Evolutionary conservation across 305 asterid genomes (phyloP).

Genomic region (Solanum hybrid): DNA sequence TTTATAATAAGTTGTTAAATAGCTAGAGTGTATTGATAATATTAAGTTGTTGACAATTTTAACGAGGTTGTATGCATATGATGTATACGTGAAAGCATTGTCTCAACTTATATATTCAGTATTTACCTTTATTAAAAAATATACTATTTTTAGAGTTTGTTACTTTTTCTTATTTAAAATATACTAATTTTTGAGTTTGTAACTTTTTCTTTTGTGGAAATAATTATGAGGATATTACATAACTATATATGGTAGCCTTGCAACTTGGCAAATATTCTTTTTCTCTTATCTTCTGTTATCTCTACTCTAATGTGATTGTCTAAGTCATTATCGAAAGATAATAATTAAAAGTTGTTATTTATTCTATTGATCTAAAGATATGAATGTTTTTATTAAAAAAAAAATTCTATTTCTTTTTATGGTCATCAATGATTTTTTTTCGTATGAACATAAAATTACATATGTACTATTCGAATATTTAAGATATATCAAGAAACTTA

Average conservation of each 20-base stretch:
- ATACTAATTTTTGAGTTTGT: no score
- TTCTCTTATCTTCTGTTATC: background rate
- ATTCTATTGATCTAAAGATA: background rate
- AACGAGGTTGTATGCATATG: no score
- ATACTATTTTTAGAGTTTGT: background rate
- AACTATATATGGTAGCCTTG: background rate
- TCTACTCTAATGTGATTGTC: background rate
- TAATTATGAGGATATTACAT: background rate
- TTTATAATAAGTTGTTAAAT: no score
- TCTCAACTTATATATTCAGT: background rate
- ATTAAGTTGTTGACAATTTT: background rate
- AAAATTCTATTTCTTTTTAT: background rate
- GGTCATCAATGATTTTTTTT: background rate
- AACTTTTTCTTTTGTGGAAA: background rate
- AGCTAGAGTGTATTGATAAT: no score
- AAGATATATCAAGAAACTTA: no score
- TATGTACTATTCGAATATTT: no score
- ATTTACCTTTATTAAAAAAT: background rate
- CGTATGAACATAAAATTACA: no score
- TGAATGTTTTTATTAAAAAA: no score
- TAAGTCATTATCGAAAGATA: background rate
- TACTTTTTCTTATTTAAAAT: no score
- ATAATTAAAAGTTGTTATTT: no score
- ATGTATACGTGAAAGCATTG: background rate
- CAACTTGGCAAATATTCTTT: background rate